Evolutionary conservation across 345 rosid genomes (phyloP), one percentile per base, ranked within the genome.

Genomic region (Salix exigua): DNA sequence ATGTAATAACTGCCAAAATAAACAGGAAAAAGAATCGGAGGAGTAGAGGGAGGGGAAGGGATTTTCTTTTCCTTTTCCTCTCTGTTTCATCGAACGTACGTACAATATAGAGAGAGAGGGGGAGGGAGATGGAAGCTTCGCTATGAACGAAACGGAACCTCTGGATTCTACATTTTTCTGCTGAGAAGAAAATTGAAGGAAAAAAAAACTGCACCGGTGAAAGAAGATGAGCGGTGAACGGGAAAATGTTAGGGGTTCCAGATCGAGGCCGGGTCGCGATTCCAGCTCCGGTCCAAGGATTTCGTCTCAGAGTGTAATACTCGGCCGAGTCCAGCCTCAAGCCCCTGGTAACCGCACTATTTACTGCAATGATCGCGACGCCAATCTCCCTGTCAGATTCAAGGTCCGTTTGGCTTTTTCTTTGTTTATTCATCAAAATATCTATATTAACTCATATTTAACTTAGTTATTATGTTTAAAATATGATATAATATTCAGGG

Each of bases 291-390:
- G 74, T 72, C 91, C 82, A 5, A 85, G 86, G 18, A 40, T 81
- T 25, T 51, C 87, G 63, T 81, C 93, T 46, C 88, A 91, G 18
- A 92, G 97, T 82, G 96, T 91, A 48, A 90, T 93, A 76, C 92
- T 94, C 40, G 99, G 99, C 53, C 90, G 89, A 35, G 89, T 96
- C 69, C 99, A 92, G 85, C 97, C 99, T 12, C 99, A 94, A 88
- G 94, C 99, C n/a, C 99, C 99, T 13, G 78, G 84, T 82, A 80
- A 88, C 71, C 98, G 99, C 63, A 96, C 97, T 82, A 86, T 96
- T 81, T 88, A 74, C 83, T 94, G 99, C 82, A 96, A 96, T 79
- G 97, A 96, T 79, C 96, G 97, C 35, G 99, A 94, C 21, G 94
- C 98, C 84, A 96, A 96, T 85, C 76, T 78, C 70, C 89, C 87